Evolutionary conservation across 148 eudicot species (phyloP), one percentile per base, ranked within the genome.

Genomic region (Nyssa sinensis): DNA sequence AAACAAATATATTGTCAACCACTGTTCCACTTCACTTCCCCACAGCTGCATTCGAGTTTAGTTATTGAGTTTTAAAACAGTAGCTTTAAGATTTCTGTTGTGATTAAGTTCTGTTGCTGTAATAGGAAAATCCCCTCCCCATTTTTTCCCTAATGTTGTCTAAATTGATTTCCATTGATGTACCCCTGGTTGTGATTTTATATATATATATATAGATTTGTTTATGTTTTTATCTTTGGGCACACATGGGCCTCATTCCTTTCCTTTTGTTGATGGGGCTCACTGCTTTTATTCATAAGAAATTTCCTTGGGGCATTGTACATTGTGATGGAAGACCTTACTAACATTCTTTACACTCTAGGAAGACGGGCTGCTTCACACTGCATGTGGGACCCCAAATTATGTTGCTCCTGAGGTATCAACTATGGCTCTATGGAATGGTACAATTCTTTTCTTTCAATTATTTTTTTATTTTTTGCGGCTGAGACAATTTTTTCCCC

Each of bases 341-440:
- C 39, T 53, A 47, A 71, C 14, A 28, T 73, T 70, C 7, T 39
- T 55, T 49, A 59, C 25, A 16, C 28, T 65, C 49, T 81, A 93
- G 98, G 92, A 84, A 70, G 92, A 93, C 80, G 98, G 94, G 61
- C 84, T 93, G 61, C 91, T 93, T 87, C 98, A 93, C 74, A 93
- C 96, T 57, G 89, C 98, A 32, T 93, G 98, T 82, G 96, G 98
- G 37, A 93, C 98, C 9, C 98, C 98, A 37, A 93, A 93, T 64
- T 93, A 93, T 63, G 94, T 93, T 67, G 98, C 98, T 62, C 98
- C 98, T 13, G 98, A 93, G 98, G 98, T 93, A 87, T 55, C 24
- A 8, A 37, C 66, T n/a, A 39, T 75, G 47, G 62, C n/a, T 37
- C 4, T 39, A 33, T 66, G 16, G 16, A 35, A 47, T 32, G 35